A percentile compares a stretch with the other conserved stretches of the same genome.
phyloP scores from a whole-genome alignment of 768 basidiomycete species.

The Amylocystis lapponica region DNA sequence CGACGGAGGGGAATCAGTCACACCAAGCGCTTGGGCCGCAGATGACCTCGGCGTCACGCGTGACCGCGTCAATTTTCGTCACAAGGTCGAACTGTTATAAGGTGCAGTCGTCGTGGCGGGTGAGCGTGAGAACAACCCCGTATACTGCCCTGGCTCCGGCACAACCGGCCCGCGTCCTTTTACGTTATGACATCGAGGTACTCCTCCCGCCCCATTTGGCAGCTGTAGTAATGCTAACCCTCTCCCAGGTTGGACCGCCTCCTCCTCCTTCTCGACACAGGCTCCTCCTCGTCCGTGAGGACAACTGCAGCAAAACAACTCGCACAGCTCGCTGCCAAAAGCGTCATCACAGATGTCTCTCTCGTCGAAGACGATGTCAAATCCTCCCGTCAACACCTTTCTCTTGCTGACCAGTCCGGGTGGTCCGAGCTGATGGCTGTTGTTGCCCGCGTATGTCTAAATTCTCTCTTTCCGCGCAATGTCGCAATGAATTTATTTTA shows the following conservation, averaged over 20 bases:
- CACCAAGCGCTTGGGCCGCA: slow-evolving; percentile 1
- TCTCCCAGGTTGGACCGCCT: slow-evolving; percentile 85
- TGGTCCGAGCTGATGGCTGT: slow-evolving; percentile 92
- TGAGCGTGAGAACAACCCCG: slow-evolving; percentile 39
- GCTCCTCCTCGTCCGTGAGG: slow-evolving; percentile 84
- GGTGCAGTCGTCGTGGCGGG: slow-evolving; percentile 36
- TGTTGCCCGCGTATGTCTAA: slow-evolving; percentile 65
- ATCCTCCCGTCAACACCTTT: slow-evolving; percentile 49
- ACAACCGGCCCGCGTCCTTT: slow-evolving; percentile 46
- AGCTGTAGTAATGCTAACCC: slow-evolving; percentile 10
- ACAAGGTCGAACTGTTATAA: slow-evolving; percentile 54
- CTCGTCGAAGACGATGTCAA: slow-evolving; percentile 71
- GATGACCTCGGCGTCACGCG: slow-evolving; percentile 23
- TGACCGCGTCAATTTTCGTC: slow-evolving; percentile 37
- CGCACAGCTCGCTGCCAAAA: slow-evolving; percentile 84
- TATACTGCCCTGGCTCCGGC: slow-evolving; percentile 35
- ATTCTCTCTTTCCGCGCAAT: background rate
- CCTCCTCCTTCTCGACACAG: slow-evolving; percentile 91
- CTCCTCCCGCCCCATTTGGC: slow-evolving; percentile 14
- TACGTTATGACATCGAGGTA: slow-evolving; percentile 75
- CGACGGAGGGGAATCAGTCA: background rate
- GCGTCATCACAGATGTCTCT: slow-evolving; percentile 77
- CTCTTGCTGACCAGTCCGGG: slow-evolving; percentile 60
- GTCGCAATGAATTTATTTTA: slow-evolving; percentile 26
- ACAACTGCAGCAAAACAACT: slow-evolving; percentile 96